Evolutionary conservation across 305 asterid species (phyloP).

Genomic region (Fraxinus greggii): DNA sequence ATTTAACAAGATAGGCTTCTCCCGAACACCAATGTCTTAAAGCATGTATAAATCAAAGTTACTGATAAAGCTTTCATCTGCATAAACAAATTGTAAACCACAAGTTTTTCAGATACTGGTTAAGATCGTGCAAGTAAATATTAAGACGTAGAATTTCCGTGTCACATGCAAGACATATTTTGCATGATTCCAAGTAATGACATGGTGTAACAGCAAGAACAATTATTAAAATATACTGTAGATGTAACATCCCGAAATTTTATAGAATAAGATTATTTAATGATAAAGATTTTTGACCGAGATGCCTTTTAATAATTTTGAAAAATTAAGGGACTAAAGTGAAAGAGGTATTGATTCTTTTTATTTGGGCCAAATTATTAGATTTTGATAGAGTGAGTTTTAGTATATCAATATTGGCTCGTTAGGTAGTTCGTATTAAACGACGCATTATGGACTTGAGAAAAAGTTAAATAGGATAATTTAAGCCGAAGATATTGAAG

Average conservation of each 20-base stretch:
- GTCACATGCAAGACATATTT: neutral
- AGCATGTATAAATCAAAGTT: constrained; percentile 10
- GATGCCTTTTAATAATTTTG: neutral
- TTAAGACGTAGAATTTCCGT: neutral
- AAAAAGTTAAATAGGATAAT: neutral
- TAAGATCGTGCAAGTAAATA: neutral
- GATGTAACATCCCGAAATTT: neutral
- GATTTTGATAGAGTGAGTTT: neutral
- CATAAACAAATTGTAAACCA: constrained; percentile 2
- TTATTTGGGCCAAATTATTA: neutral
- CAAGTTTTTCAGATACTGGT: neutral
- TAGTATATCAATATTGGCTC: neutral
- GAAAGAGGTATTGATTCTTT: neutral
- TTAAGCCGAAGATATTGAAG: neutral
- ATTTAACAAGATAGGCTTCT: neutral
- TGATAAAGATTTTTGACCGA: neutral
- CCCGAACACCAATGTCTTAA: constrained; percentile 6
- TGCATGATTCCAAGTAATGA: neutral
- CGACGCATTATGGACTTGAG: neutral
- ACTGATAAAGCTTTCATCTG: constrained; percentile 1
- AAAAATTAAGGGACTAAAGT: neutral
- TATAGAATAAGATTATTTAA: neutral
- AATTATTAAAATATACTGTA: neutral
- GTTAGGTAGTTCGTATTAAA: neutral
- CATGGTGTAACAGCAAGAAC: neutral